Conservation (phyloP, 2,329 filamentous ascomycete genomes). For the Aspergillus ibericus region DNA sequence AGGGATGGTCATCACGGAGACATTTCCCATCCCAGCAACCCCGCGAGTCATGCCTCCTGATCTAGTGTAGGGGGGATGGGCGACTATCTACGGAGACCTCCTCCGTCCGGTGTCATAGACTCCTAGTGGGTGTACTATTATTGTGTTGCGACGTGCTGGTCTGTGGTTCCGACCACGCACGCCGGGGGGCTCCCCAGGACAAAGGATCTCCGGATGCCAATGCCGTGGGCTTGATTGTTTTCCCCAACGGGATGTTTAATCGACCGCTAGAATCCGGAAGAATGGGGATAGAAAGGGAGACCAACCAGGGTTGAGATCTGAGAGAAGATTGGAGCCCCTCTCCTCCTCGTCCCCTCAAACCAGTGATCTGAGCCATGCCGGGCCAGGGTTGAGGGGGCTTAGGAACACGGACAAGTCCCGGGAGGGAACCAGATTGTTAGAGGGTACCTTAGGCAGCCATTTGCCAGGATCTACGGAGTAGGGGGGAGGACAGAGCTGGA, state of each 20-base stretch:
- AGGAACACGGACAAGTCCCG: neutral
- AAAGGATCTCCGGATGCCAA: neutral
- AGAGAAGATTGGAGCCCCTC: neutral
- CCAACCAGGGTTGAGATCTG: conserved; percentile 5
- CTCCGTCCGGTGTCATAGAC: neutral
- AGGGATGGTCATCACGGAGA: conserved; percentile 16
- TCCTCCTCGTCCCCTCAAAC: neutral
- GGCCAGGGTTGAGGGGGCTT: neutral
- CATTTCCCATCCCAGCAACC: conserved; percentile 20
- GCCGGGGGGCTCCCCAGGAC: neutral
- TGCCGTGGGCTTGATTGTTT: neutral
- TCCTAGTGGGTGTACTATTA: neutral
- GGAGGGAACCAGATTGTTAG: neutral
- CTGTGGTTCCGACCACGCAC: neutral
- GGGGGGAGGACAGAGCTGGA: neutral
- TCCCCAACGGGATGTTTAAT: neutral
- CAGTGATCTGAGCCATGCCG: conserved; percentile 4
- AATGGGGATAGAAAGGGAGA: conserved; percentile 3
- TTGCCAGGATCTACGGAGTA: conserved; percentile 11
- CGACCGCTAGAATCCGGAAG: conserved; percentile 5
- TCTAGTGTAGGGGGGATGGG: neutral
- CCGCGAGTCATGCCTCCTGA: conserved; percentile 3
- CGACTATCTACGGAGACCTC: neutral
- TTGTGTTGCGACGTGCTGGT: neutral
- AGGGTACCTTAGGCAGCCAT: neutral